These are phyloP conservation scores for Pseudozyma sp. DNA, from an alignment of 1,284 basidiomycete genomes.

Conservation along the genomic window DNA sequence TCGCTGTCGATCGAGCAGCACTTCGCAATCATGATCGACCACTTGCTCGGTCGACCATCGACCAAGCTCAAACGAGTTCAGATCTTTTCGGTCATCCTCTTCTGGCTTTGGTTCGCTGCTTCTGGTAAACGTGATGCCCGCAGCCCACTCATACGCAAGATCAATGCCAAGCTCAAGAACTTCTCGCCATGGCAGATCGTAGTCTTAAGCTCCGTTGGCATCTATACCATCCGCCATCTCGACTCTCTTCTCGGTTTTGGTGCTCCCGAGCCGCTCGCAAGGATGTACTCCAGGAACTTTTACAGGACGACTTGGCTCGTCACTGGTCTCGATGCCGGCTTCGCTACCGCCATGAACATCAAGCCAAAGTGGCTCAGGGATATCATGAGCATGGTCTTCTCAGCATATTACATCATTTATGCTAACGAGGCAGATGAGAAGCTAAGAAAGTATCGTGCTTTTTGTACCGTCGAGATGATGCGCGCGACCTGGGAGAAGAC, in stretches of 20 bases:
- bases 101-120: conserved; percentile 53
- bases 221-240: conserved; percentile 86
- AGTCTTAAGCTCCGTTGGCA: conserved; percentile 81
- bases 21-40: conserved; percentile 55
- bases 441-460: conserved; percentile 88
- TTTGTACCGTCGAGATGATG: conserved; percentile 95
- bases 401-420: conserved; percentile 91
- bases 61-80: conserved; percentile 59
- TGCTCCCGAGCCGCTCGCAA: conserved; percentile 91
- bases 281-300: conserved; percentile 84
- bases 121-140: conserved; percentile 54
- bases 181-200: conserved; percentile 97
- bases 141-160: conserved; percentile 33
- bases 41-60: conserved; percentile 63
- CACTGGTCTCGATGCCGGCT: conserved; percentile 90
- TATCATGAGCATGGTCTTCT: conserved; percentile 76
- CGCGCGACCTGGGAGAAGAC: conserved; percentile 97
- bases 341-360: conserved; percentile 92
- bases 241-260: conserved; percentile 87
- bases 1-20: background rate
- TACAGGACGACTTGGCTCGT: conserved; percentile 96
- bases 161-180: conserved; percentile 68
- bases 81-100: conserved; percentile 56
- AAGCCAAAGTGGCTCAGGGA: conserved; percentile 92
- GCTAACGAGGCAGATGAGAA: conserved; percentile 87